A percentile compares a stretch with the other conserved stretches of the same genome.
Evolutionary conservation across 176 grass and related monocot species (phyloP).

Genomic region (Eragrostis nindensis): DNA sequence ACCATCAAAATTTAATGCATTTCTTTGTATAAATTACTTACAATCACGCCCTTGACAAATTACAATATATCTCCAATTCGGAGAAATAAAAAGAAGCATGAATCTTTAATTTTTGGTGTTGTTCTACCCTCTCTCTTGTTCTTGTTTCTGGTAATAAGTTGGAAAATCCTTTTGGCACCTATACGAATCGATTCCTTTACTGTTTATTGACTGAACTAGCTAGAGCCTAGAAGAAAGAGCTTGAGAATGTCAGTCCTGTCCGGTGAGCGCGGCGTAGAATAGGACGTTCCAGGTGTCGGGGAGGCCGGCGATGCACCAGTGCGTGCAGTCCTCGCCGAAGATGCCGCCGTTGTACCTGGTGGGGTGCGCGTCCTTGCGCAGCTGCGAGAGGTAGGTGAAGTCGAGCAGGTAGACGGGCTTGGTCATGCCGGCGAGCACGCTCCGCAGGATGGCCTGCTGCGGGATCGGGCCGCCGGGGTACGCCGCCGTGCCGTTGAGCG

Average conservation of each 20-base stretch:
- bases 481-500: conserved; percentile 44
- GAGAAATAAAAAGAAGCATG: not conserved
- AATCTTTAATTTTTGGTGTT: not conserved
- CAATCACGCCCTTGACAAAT: not conserved
- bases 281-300: conserved; percentile 86
- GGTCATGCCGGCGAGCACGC: conserved; percentile 46
- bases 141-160: not conserved
- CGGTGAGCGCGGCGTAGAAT: conserved; percentile 70
- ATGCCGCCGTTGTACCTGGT: conserved; percentile 70
- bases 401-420: conserved; percentile 84
- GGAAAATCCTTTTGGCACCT: not conserved
- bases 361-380: conserved; percentile 85
- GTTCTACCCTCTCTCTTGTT: conserved; percentile 14
- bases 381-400: conserved; percentile 71
- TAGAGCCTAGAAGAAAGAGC: too few relatives aligned
- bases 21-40: not conserved
- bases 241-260: conserved; percentile 23
- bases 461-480: conserved; percentile 60
- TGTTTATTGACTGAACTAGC: not conserved
- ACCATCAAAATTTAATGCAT: not conserved
- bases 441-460: conserved; percentile 63
- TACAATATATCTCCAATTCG: not conserved
- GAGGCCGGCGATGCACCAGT: conserved; percentile 82
- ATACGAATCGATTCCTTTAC: not conserved
- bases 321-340: conserved; percentile 76